Conservation (phyloP, 768 basidiomycete species). For the Calocera cornea region DNA sequence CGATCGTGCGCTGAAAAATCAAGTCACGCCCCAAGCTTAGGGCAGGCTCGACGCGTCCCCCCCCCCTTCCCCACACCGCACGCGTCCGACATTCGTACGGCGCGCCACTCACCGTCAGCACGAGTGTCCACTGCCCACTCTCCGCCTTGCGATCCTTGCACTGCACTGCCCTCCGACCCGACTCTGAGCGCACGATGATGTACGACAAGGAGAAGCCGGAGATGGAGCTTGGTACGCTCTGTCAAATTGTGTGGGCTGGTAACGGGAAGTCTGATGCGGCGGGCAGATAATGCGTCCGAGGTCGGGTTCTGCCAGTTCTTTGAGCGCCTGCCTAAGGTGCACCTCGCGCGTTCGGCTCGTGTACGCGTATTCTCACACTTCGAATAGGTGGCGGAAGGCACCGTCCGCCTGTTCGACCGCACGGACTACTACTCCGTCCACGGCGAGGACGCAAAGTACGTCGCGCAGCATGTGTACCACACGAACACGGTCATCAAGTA, state of each 20-base stretch:
- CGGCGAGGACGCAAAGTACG: slow-evolving; percentile 74
- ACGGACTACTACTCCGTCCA: slow-evolving; percentile 75
- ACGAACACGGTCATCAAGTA: slow-evolving; percentile 91
- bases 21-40: not conserved
- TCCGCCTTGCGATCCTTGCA: not conserved
- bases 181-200: not conserved
- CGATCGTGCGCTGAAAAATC: not conserved
- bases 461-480: slow-evolving; percentile 68
- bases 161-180: no score
- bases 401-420: slow-evolving; percentile 77
- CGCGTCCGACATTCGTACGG: not conserved
- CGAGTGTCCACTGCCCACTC: not conserved
- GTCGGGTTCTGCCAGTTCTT: slow-evolving; percentile 59
- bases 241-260: not conserved
- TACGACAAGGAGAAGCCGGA: slow-evolving; percentile 3
- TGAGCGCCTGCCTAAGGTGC: slow-evolving; percentile 25
- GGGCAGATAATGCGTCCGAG: slow-evolving; percentile 49
- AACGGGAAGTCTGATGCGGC: not conserved
- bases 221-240: not conserved
- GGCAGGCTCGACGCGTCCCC: slow-evolving; percentile 1
- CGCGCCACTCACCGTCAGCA: not conserved
- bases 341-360: not conserved
- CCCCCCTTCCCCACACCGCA: not conserved
- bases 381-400: slow-evolving; percentile 33
- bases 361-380: not conserved